Conservation (phyloP, 352 stramenopile species). For the Pythium oligandrum region DNA sequence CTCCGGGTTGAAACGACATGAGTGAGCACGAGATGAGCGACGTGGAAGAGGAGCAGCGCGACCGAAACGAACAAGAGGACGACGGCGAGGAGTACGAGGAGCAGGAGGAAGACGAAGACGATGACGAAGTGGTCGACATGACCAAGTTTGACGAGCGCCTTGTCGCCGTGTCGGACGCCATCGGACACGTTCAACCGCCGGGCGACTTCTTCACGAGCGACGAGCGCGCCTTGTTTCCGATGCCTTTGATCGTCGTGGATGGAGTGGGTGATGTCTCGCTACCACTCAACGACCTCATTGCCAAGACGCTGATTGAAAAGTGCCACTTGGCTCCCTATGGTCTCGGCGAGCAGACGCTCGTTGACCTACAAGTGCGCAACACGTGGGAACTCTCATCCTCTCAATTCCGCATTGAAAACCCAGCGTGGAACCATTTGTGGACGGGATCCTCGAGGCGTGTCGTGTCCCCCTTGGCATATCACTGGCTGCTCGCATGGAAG, state of each 20-base stretch:
- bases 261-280: slow-evolving; percentile 6
- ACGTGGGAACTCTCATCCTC: slow-evolving; percentile 14
- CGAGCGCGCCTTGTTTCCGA: not conserved
- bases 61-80: slow-evolving; percentile 3
- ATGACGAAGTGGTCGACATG: not conserved
- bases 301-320: slow-evolving; percentile 6
- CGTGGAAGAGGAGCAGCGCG: too few relatives aligned
- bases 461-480: slow-evolving; percentile 11
- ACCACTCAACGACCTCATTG: not conserved
- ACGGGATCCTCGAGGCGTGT: slow-evolving; percentile 5
- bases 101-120: slow-evolving; percentile 4
- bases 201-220: slow-evolving; percentile 10
- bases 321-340: slow-evolving; percentile 14
- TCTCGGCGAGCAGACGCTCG: slow-evolving; percentile 13
- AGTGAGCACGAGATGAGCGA: too few relatives aligned
- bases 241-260: slow-evolving; percentile 4
- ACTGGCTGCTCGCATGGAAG: slow-evolving; percentile 1
- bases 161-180: slow-evolving; percentile 7
- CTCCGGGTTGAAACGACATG: too few relatives aligned
- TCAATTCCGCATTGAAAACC: slow-evolving; percentile 12
- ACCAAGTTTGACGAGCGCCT: slow-evolving; percentile 1
- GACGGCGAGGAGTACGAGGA: slow-evolving; percentile 4
- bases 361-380: slow-evolving; percentile 13
- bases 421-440: slow-evolving; percentile 11
- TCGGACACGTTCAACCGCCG: slow-evolving; percentile 9